These are phyloP conservation scores for Fragilariopsis cylindrus DNA, from an alignment of 108 stramenopile genomes.

Conservation along the genomic window DNA sequence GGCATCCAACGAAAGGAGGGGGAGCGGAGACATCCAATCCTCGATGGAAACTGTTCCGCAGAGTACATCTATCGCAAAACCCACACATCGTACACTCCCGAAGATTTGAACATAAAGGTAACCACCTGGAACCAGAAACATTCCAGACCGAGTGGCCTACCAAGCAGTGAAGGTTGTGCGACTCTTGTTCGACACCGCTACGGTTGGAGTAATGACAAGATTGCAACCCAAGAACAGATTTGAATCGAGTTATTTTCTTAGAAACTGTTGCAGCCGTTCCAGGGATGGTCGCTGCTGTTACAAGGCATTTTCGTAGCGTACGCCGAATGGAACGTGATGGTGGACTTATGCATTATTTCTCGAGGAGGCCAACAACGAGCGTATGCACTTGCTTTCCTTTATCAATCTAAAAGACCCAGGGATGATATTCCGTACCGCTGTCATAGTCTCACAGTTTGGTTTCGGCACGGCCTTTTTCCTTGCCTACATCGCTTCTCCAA, in stretches of 20 bases:
- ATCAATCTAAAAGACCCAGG: constrained; percentile 83
- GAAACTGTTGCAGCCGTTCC: constrained; percentile 93
- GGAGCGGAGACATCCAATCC: constrained; percentile 7
- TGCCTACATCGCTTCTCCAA: constrained; percentile 88
- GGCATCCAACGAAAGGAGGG: constrained; percentile 16
- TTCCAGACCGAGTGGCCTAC: constrained; percentile 53
- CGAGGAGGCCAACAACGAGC: constrained; percentile 98
- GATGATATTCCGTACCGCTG: constrained; percentile 56
- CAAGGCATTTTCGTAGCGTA: constrained; percentile 89
- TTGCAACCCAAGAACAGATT: constrained; percentile 63
- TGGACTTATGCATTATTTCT: constrained; percentile 94
- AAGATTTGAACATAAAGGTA: constrained; percentile 68
- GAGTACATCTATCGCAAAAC: constrained; percentile 50
- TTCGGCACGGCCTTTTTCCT: constrained; percentile 82
- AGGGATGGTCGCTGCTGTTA: constrained; percentile 79
- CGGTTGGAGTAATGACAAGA: constrained; percentile 66
- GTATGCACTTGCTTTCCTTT: constrained; percentile 94
- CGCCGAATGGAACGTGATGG: constrained; percentile 91
- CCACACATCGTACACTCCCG: constrained; percentile 66
- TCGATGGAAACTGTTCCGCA: constrained; percentile 33
- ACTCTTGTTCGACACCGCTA: constrained; percentile 54
- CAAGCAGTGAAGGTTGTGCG: constrained; percentile 64
- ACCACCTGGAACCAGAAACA: constrained; percentile 62
- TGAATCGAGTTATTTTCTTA: constrained; percentile 82
- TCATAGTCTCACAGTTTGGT: constrained; percentile 76